These are phyloP conservation scores for Beauveria medogensis DNA, from an alignment of 2,329 filamentous ascomycete species.

Conservation along the genomic window DNA sequence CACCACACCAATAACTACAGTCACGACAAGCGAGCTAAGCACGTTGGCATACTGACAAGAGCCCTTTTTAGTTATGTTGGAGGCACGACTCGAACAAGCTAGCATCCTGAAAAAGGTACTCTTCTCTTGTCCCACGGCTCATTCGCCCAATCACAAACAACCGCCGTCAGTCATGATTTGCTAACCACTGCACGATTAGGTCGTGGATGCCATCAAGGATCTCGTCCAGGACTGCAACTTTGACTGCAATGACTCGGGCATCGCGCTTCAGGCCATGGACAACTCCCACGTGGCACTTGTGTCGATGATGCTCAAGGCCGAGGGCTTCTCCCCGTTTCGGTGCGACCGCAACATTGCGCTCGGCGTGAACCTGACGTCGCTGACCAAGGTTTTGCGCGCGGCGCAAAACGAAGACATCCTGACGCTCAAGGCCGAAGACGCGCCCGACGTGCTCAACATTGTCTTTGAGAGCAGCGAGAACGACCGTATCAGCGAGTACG, in stretches of 20 bases:
- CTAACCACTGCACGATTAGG: conserved; percentile 42
- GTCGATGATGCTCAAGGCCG: conserved; percentile 96
- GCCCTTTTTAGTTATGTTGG: conserved; percentile 58
- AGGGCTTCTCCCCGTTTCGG: conserved; percentile 88
- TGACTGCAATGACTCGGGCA: conserved; percentile 99
- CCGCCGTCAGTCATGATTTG: conserved; percentile 12
- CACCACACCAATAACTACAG: background rate
- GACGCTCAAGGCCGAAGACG: conserved; percentile 95
- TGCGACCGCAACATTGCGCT: conserved; percentile 99
- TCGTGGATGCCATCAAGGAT: conserved; percentile 98
- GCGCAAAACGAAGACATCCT: conserved; percentile 91
- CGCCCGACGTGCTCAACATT: conserved; percentile 90
- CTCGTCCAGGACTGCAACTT: conserved; percentile 99
- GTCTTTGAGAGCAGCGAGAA: conserved; percentile 85
- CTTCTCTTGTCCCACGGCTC: background rate
- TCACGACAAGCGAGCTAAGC: background rate
- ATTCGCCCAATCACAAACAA: background rate
- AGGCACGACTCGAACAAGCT: conserved; percentile 95
- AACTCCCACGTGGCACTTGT: conserved; percentile 99
- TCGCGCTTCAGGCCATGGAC: conserved; percentile 98
- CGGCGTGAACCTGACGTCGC: conserved; percentile 90
- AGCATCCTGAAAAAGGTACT: conserved; percentile 86
- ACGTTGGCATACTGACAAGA: background rate
- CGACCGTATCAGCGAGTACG: conserved; percentile 95
- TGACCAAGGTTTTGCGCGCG: conserved; percentile 94